Evolutionary conservation across 108 stramenopile genomes (phyloP), one percentile per base, ranked within the genome.

Genomic region (Discostella stelligeroides): DNA sequence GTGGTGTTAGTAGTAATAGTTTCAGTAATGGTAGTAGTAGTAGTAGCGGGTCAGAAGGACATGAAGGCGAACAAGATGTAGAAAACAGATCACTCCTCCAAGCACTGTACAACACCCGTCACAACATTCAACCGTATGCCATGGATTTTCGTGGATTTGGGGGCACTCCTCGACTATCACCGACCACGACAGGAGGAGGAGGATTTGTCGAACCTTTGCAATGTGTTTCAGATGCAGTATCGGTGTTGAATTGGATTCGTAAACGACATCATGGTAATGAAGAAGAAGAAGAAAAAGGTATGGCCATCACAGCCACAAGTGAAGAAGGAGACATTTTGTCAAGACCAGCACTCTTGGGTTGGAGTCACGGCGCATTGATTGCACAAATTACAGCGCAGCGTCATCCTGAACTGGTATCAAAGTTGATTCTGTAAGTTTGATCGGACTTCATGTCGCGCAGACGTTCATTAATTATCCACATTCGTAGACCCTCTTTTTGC

Each of bases 61-160:
- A 40, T 10, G 61, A 21, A 17, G 62, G 46, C 17, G 68, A 47
- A 18, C 42, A 50, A 17, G 66, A 27, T n/a, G n/a, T n/a, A 15
- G 50, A 62, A 8, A 68, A 59, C 15, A 41, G 60, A 45, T 78
- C 76, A 20, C 70, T 94, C 51, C 83, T 92, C 82, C 88, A 90
- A 67, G 81, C 86, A 30, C 58, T 94, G 8, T 67, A 69, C 48
- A 75, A 75, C 18, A 70, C 82, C 37, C 73, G 82, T 1, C 28
- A 53, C 10, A 67, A 53, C 10, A 67, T 94, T n/a, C 82, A 84
- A 66, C 86, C 88, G 2, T 95, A 95, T 61, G 72, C 84, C 29
- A 91, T 95, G 91, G 94, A 95, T 60, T 95, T 95, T 82, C 81
- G 94, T 29, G 94, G 94, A 25, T 95, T 95, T 79, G 94, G 94